phyloP scores from a whole-genome alignment of 2,329 filamentous ascomycete species.

The Sclerotiophoma versabilis region DNA sequence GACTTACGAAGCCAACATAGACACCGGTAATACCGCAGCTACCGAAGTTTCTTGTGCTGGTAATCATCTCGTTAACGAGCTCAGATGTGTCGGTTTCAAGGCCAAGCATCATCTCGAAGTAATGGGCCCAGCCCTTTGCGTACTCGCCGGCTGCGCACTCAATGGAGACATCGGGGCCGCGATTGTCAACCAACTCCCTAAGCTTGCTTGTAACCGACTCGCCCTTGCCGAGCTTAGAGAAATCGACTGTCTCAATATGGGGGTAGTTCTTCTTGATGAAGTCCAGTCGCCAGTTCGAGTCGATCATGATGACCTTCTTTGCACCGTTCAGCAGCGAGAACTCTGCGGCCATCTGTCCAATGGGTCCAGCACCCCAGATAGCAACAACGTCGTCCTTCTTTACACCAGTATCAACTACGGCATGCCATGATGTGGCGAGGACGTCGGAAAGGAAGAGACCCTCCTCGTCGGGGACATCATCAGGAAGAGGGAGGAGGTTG shows the following conservation, averaged over 20 bases:
- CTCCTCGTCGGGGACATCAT: slow-evolving; percentile 84
- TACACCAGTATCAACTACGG: slow-evolving; percentile 83
- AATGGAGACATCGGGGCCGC: slow-evolving; percentile 75
- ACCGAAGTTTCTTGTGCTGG: slow-evolving; percentile 74
- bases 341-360: slow-evolving; percentile 79
- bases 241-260: slow-evolving; percentile 74
- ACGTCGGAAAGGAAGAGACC: slow-evolving; percentile 83
- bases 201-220: slow-evolving; percentile 74
- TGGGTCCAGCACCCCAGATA: slow-evolving; percentile 86
- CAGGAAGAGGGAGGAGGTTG: slow-evolving; percentile 80
- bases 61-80: slow-evolving; percentile 80
- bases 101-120: slow-evolving; percentile 67
- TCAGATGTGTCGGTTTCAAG: slow-evolving; percentile 86
- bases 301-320: slow-evolving; percentile 77
- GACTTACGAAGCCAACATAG: slow-evolving; percentile 65
- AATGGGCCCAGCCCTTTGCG: slow-evolving; percentile 67
- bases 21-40: slow-evolving; percentile 79
- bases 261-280: slow-evolving; percentile 71
- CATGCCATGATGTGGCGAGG: slow-evolving; percentile 79
- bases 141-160: slow-evolving; percentile 73
- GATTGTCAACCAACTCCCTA: slow-evolving; percentile 74
- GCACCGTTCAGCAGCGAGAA: slow-evolving; percentile 76
- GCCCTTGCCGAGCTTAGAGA: slow-evolving; percentile 65
- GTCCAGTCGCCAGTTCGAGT: slow-evolving; percentile 74
- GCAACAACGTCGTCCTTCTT: slow-evolving; percentile 78